Percentiles rank a stretch among this genome's conserved stretches.
phyloP scores from a whole-genome alignment of 2,329 filamentous ascomycete species.

The Colletotrichum cereale region DNA sequence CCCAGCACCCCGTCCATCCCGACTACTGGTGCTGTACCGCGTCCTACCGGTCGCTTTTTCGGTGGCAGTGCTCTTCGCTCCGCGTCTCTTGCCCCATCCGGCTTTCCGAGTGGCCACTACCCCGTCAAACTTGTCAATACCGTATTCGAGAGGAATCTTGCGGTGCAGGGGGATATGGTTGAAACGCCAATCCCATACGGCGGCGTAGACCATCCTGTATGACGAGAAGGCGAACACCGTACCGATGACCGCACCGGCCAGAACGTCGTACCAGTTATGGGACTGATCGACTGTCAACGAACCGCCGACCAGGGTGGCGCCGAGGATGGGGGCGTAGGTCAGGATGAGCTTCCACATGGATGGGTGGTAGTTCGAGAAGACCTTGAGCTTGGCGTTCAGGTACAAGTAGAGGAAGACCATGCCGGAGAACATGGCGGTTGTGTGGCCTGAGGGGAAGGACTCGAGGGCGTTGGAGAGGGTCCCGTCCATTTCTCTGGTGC shows the following conservation, averaged over 20 bases:
- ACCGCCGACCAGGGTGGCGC: constrained; percentile 75
- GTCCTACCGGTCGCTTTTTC: constrained; percentile 2
- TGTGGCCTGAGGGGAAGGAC: constrained; percentile 80
- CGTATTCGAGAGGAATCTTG: constrained; percentile 67
- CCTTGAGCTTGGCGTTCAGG: constrained; percentile 83
- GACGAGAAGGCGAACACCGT: constrained; percentile 73
- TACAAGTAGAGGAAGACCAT: constrained; percentile 80
- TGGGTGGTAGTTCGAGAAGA: constrained; percentile 79
- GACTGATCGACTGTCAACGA: constrained; percentile 79
- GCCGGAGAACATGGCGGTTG: constrained; percentile 78
- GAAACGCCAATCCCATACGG: constrained; percentile 76
- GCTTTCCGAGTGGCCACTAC: constrained; percentile 69
- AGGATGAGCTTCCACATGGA: constrained; percentile 81
- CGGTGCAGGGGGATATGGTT: constrained; percentile 76
- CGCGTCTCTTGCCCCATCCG: constrained; percentile 64
- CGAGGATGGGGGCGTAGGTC: constrained; percentile 74
- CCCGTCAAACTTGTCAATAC: constrained; percentile 58
- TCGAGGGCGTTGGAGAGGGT: constrained; percentile 78
- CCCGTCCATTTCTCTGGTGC: constrained; percentile 74
- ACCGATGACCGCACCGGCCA: constrained; percentile 75
- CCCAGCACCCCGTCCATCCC: constrained; percentile 20
- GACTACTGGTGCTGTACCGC: constrained; percentile 23
- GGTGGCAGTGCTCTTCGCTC: not conserved
- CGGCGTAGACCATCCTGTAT: constrained; percentile 77
- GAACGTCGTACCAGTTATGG: constrained; percentile 81